Evolutionary conservation across 2,329 filamentous ascomycete genomes (phyloP), one percentile per base, ranked within the genome.

Genomic region (Nectriaceae sp.): DNA sequence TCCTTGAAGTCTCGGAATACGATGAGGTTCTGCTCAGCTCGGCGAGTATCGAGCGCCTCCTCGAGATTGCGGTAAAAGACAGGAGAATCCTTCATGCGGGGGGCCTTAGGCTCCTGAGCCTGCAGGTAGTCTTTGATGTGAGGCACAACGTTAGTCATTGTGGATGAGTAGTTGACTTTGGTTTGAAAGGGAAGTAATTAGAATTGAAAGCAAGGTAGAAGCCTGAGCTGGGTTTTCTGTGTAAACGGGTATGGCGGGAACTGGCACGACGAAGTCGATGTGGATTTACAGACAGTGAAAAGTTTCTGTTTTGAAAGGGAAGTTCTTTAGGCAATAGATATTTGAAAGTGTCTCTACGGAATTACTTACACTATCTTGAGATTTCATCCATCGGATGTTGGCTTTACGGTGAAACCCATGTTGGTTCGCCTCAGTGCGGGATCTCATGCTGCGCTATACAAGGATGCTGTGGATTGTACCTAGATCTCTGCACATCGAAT

Each of bases 1-100:
- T 46, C 46, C 18, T 47, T 41, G 41, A 40, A 40, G 18, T 44
- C 29, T 3, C 40, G 47, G 35, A 48, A 42, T 6, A 66, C 61
- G 1, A 73, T 36, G 21, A 63, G 55, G 5, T 44, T 54, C 48
- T 60, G 52, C 0, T 60, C 50, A 2, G 47, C 47, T 1, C 67
- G 54, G 4, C 55, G 55, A 3, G 54, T 35, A 42, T 70, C 68
- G 0, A 70, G 58, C 3, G 59, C 58, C 21, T 65, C 57, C 26
- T 70, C 67, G 3, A 70, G 59, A 36, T 69, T 70, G 21, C 44
- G 43, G 38, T 55, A 54, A 35, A 55, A 55, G 19, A 42, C 37
- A 4, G 48, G 42, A 3, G 38, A 21, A 3, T 52, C 40, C 13
- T 43, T 49, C 49, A 52, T 46, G 35, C 38, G 38, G 11, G 46